Evolutionary conservation across 2,329 filamentous ascomycete genomes (phyloP), one percentile per base, ranked within the genome.

Genomic region (Teratosphaeria nubilosa): DNA sequence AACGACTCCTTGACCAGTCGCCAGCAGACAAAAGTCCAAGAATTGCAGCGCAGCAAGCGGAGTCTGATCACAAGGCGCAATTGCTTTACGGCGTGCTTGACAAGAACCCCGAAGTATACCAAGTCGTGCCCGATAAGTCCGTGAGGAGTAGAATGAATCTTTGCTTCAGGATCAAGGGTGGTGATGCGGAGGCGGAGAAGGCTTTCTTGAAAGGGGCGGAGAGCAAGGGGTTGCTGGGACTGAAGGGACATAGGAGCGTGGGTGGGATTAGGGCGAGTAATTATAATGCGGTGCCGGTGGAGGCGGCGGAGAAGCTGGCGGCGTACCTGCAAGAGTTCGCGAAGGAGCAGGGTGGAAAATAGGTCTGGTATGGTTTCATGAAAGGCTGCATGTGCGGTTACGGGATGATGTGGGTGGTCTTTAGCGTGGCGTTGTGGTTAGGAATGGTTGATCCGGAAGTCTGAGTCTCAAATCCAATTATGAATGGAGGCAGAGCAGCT

Each of bases 71-170:
- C 64, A 97, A 97, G 76, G 87, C 92, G 0, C 67, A 81, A 16
- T 71, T 88, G 32, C 84, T 97, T 56, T 97, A 99, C 69, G 77
- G 73, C 1, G 85, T 85, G 0, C 79, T 97, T 7, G 92, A 96
- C 65, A 82, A 82, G 51, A 79, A 88, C 66, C 82, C 88, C 0
- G 76, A 85, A 0, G 75, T 87, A n/a, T 97, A 95, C 76, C 80
- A 77, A 56, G 82, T 96, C 32, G 85, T 96, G 0, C 90, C 91
- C 0, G 81, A 87, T 65, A 88, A 87, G 75, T 77, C 77, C 24
- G 87, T 82, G 2, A 86, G 91, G 58, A 95, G 89, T 66, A 80
- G 90, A 57, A 96, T 97, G 88, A 97, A 97, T 75, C 88, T 97
- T 59, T 96, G 91, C 79, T 96, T 96, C 80, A 80, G 91, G 16